Evolutionary conservation across 2,329 filamentous ascomycete species (phyloP), one percentile per base, ranked within the genome.

Genomic region (Trichoderma simmonsii): DNA sequence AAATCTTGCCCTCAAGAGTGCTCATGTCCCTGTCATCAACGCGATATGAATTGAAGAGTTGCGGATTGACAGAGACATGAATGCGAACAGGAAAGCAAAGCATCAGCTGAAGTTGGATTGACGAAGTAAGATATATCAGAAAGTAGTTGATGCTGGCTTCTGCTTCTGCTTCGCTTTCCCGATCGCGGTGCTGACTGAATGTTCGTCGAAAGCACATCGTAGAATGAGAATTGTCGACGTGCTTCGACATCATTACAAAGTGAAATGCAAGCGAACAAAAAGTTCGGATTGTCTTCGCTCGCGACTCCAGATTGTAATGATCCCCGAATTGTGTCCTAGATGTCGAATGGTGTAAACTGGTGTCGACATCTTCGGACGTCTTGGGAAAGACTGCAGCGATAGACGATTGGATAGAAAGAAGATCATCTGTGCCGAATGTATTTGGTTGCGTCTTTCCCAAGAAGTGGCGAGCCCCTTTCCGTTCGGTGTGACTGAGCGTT

Each of bases 111-210:
- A 30, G 32, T 8, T 43, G 11, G 6, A n/a, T 28, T 26, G 32
- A 43, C 39, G 39, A n/a, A n/a, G 39, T 43, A n/a, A 43, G 39
- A 43, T 18, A 15, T 43, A 59, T 36, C 34, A 36, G 34, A 36
- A 15, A 36, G 11, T 59, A 48, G 26, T 14, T 43, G 24, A 9
- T 30, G 18, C 24, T 68, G 34, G 18, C 28, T 59, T 36, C 54
- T 15, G 54, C 51, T 59, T 28, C 30, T 15, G 54, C 51, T 59
- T 30, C 32, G 65, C 54, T 32, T 36, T 43, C 65, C 66, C 66
- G 54, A 51, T 60, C 56, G 66, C 36, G 21, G 8, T 69, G 66
- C 66, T 51, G 66, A 69, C 54, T 62, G 57, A 36, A 57, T 70
- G 39, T 70, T 28, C 54, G 59, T 34, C 59, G 43, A 54, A 43